Base-by-base conservation (phyloP, 2,329 filamentous ascomycete genomes). In the Xylariomycetidae sp. region DNA sequence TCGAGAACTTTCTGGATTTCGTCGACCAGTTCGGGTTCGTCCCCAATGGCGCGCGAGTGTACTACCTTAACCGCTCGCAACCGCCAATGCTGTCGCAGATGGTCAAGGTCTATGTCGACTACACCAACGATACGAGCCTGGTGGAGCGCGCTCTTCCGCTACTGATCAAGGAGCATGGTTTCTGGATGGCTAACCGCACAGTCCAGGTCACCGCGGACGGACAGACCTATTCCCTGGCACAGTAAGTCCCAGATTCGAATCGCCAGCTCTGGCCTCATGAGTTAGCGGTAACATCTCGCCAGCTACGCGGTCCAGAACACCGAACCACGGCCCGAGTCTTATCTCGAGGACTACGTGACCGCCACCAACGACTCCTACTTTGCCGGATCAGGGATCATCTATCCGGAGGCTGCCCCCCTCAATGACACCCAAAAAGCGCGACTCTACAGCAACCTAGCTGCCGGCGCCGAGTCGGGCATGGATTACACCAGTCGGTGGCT, bases 1-100 rank as follows among this genome's bases (percentile, higher is more conserved):
- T 83, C 40, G 76, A 82, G 49, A 84, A 84, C 51, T 83, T 83
- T 45, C 59, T 82, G 9, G 79, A 83, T 45, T 64, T 82, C 23
- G 68, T 84, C 4, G 76, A 82, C 9, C 54, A 67, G 8, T 76
- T 73, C 44, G 79, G 79, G 9, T 81, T 83, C 48, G 68, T 83
- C 4, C 79, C 79, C 23, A 84, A 84, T 39, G 79, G 79, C 6
- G 76, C 75, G n/a, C 65, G 79, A 10, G 48, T 74, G 17, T 82
- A 84, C 61, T 84, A 82, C 44, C 64, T 81, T 34, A 81, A 83
- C 52, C 69, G 79, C 19, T 81, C 76, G 2, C 79, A 83, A 54
- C 79, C 79, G 13, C 79, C 79, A 2, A 54, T 84, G 28, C 58
- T 84, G 32, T 65, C 79, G 2, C 72, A 76, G 53, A 84, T 84